Base-by-base conservation (phyloP, 2,329 filamentous ascomycete species). In the Alternaria gaisen region DNA sequence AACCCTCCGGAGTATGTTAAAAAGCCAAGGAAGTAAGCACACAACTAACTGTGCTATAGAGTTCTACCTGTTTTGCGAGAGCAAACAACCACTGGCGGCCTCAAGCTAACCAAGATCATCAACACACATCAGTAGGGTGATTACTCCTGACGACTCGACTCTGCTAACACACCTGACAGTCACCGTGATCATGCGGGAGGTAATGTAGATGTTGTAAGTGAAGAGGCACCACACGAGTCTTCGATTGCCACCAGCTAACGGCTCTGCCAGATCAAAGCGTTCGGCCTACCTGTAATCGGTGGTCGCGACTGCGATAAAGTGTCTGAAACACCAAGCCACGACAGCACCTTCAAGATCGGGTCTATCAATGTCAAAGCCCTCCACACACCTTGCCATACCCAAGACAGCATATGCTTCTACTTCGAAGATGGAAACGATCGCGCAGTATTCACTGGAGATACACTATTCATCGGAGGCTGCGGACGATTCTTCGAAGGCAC, bases 361-460 rank as follows among this genome's bases (percentile, higher is more conserved):
- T 83, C 86, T 68, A 95, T 99, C 78, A 85, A 86, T 14, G 90
- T 97, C 58, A 94, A 87, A 76, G 91, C 92, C 24, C 83, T 98
- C n/a, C 91, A 98, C 80, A 99, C 95, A 12, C 95, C 95, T 2
- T 99, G 95, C 79, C 95, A 99, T 78, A 99, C 95, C 1, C 94
- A 97, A 82, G 95, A 99, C 82, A 97, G 94, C 79, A 97, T 99
- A 77, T 99, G 95, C 84, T 99, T 90, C 83, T 92, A 89, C 70
- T 89, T 95, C 83, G 88, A 97, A 80, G 94, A 99, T 73, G 89
- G 88, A 20, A 83, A 87, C 48, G 84, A 91, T 50, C 89, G 87
- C 71, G 94, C 86, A 8, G 93, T 99, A 3, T 99, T 99, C 75
- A 98, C 95, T 0, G 95, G 95, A 10, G 95, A 99, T 77, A 99